Conservation (phyloP, 768 basidiomycete genomes). For the Mycena polygramma region DNA sequence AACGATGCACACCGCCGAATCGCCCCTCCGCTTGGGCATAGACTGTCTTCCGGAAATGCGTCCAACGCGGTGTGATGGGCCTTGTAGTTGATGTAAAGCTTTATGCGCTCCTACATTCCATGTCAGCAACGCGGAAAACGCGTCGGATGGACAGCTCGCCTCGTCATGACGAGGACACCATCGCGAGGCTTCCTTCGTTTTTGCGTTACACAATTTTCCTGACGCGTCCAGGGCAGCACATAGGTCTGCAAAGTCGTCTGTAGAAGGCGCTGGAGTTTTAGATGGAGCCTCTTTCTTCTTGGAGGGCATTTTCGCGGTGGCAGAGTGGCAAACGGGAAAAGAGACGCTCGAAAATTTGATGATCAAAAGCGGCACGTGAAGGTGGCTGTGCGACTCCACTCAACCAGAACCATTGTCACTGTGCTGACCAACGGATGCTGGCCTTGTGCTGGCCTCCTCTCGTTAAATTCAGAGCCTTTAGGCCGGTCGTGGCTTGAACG, state of each 20-base stretch:
- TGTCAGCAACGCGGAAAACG: constrained; percentile 21
- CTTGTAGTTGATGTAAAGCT: constrained; percentile 54
- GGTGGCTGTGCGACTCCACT: neutral
- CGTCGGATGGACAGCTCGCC: constrained; percentile 23
- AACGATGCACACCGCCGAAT: constrained; percentile 47
- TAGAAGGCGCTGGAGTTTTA: neutral
- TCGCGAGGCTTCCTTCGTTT: constrained; percentile 22
- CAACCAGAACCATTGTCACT: too few relatives aligned
- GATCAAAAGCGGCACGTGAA: too few relatives aligned
- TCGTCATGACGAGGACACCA: constrained; percentile 51
- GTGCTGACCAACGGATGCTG: too few relatives aligned
- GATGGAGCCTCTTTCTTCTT: constrained; percentile 11
- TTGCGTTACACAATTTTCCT: constrained; percentile 21
- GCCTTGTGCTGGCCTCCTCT: too few relatives aligned
- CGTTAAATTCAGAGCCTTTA: too few relatives aligned
- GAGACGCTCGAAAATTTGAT: too few relatives aligned
- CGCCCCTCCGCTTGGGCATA: constrained; percentile 40
- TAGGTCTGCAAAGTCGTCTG: constrained; percentile 16
- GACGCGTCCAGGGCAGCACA: constrained; percentile 33
- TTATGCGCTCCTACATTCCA: constrained; percentile 47
- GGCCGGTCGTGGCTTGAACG: too few relatives aligned
- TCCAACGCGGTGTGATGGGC: constrained; percentile 47
- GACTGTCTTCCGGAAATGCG: constrained; percentile 43
- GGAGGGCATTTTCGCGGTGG: constrained; percentile 21
- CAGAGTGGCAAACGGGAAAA: neutral